Percentiles rank a stretch among this genome's conserved stretches.
These are phyloP conservation scores for Coleophoma crateriformis DNA, from an alignment of 2,329 filamentous ascomycete species.

Conservation along the genomic window DNA sequence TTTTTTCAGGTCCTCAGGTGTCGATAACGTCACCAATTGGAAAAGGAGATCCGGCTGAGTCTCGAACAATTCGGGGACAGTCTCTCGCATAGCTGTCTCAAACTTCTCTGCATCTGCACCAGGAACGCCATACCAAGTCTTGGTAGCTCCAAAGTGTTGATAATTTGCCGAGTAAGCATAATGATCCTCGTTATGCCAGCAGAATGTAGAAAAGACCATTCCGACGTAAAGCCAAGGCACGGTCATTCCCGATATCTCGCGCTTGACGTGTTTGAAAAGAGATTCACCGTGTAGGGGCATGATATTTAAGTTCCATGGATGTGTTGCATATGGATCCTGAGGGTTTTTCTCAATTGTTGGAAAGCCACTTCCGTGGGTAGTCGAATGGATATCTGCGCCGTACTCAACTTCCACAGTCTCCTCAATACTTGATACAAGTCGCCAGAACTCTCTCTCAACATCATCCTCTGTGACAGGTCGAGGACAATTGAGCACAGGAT, in stretches of 20 bases:
- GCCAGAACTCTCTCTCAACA: slow-evolving; percentile 95
- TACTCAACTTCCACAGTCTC: slow-evolving; percentile 98
- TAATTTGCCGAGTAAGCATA: slow-evolving; percentile 98
- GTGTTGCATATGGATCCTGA: slow-evolving; percentile 76
- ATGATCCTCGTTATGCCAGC: slow-evolving; percentile 98
- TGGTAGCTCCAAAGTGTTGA: slow-evolving; percentile 95
- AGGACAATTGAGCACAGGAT: slow-evolving; percentile 75
- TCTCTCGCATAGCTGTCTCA: slow-evolving; percentile 89
- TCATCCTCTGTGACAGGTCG: slow-evolving; percentile 88
- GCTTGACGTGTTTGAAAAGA: slow-evolving; percentile 94
- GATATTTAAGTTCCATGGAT: slow-evolving; percentile 95
- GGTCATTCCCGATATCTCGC: slow-evolving; percentile 98
- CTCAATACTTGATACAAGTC: slow-evolving; percentile 85
- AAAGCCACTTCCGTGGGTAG: slow-evolving; percentile 94
- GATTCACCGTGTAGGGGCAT: slow-evolving; percentile 87
- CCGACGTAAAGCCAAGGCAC: slow-evolving; percentile 98
- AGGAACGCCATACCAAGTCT: slow-evolving; percentile 98
- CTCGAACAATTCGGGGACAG: slow-evolving; percentile 93
- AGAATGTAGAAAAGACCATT: slow-evolving; percentile 99
- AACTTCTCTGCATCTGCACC: slow-evolving; percentile 92
- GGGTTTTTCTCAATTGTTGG: slow-evolving; percentile 91
- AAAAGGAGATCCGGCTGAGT: slow-evolving; percentile 95
- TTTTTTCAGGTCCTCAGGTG: slow-evolving; percentile 87
- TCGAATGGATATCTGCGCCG: slow-evolving; percentile 95
- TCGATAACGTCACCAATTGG: slow-evolving; percentile 92